Evolutionary conservation across 192 early-diverging fungal genomes (phyloP).

Genomic region (Piromyces finnis): DNA sequence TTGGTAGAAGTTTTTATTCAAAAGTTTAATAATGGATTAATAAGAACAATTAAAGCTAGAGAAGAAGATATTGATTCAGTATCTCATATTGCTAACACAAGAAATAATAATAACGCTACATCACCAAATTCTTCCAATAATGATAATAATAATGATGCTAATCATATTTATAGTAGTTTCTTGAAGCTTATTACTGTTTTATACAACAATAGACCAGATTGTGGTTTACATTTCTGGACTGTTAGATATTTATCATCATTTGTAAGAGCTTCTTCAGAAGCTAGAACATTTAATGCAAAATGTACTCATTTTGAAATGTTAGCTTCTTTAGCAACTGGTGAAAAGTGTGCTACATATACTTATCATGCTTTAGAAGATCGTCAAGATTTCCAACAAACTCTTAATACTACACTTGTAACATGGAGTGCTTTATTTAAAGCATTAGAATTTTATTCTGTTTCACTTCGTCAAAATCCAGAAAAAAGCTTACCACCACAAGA

Average conservation of each 20-base stretch:
- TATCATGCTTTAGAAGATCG: slow-evolving; percentile 22
- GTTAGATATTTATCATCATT: slow-evolving; percentile 22
- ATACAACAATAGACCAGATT: slow-evolving; percentile 57
- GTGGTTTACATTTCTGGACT: slow-evolving; percentile 53
- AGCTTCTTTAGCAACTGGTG: slow-evolving; percentile 60
- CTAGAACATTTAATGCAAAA: slow-evolving; percentile 5
- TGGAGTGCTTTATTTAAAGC: slow-evolving; percentile 66
- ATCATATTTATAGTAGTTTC: slow-evolving; percentile 48
- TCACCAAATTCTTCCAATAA: slow-evolving; percentile 1
- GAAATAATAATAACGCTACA: slow-evolving; percentile 13
- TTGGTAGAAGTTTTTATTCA: not conserved
- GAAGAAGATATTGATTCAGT: slow-evolving; percentile 30
- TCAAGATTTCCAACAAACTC: slow-evolving; percentile 3
- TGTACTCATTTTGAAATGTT: slow-evolving; percentile 65
- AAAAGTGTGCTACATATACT: slow-evolving; percentile 37
- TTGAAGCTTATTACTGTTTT: slow-evolving; percentile 52
- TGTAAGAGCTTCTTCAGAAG: slow-evolving; percentile 21
- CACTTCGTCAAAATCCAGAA: slow-evolving; percentile 18
- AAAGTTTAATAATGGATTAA: not conserved
- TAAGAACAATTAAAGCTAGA: not conserved
- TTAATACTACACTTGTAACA: slow-evolving; percentile 13
- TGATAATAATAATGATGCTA: slow-evolving; percentile 7
- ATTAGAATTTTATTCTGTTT: slow-evolving; percentile 42
- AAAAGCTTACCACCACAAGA: slow-evolving; percentile 55
- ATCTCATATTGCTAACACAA: slow-evolving; percentile 27